Evolutionary conservation across 129 eudicot genomes (phyloP).

Genomic region (Apium graveolens): DNA sequence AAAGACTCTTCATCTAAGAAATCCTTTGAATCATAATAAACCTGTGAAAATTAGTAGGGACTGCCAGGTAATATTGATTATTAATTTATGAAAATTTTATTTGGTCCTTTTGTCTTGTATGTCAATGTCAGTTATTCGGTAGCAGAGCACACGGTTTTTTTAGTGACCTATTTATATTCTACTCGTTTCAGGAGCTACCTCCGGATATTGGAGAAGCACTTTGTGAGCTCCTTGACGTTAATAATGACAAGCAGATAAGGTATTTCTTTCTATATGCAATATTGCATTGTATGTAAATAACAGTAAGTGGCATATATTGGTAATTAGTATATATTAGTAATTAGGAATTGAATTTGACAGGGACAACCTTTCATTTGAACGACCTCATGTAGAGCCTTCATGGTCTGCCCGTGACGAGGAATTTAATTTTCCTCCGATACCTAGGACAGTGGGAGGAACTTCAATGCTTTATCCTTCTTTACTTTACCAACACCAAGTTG

Average conservation of each 20-base stretch:
- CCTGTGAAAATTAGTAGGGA: constrained; percentile 98
- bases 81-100: not conserved
- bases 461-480: constrained; percentile 53
- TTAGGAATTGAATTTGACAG: constrained; percentile 15
- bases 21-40: constrained; percentile 77
- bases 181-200: constrained; percentile 66
- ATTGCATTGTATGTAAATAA: constrained; percentile 2
- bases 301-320: constrained; percentile 1
- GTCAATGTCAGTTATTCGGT: not conserved
- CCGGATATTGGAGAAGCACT: constrained; percentile 91
- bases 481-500: constrained; percentile 56
- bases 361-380: constrained; percentile 22
- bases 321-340: constrained; percentile 2
- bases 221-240: constrained; percentile 74
- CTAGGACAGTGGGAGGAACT: constrained; percentile 17
- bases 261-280: constrained; percentile 10
- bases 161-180: not conserved
- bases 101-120: not conserved
- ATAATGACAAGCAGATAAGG: constrained; percentile 42
- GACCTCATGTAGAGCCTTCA: constrained; percentile 32
- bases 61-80: constrained; percentile 58
- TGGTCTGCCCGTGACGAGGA: constrained; percentile 32
- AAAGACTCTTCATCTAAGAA: constrained; percentile 83
- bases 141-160: not conserved
- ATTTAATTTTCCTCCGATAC: constrained; percentile 33